Conservation (phyloP, 345 rosid genomes). For the Corymbia maculata region DNA sequence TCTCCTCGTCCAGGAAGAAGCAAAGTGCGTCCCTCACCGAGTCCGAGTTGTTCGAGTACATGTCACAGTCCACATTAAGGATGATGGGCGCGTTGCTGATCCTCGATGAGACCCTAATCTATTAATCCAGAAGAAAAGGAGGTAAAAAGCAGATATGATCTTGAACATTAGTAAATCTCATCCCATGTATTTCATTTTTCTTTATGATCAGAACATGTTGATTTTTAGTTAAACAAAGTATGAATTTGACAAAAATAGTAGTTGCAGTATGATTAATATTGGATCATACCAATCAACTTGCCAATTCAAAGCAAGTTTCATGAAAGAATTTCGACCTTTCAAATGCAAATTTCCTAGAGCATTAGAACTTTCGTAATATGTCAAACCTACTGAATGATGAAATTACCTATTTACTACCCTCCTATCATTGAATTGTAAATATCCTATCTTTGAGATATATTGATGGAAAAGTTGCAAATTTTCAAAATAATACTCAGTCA, state of each 20-base stretch:
- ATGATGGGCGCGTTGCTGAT: conserved; percentile 31
- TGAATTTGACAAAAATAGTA: neutral
- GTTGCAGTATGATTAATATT: neutral
- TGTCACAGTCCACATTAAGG: conserved; percentile 39
- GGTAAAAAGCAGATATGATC: neutral
- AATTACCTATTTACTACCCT: neutral
- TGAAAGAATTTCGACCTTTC: neutral
- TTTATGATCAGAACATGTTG: neutral
- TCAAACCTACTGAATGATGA: neutral
- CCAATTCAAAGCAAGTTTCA: neutral
- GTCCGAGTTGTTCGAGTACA: conserved; percentile 35
- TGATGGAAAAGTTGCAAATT: neutral
- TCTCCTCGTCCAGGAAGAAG: conserved; percentile 37
- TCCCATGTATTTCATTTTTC: neutral
- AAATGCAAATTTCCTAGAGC: neutral
- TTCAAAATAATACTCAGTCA: neutral
- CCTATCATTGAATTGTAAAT: neutral
- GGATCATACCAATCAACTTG: neutral
- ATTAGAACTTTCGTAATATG: neutral
- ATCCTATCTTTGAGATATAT: neutral
- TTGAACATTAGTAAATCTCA: neutral
- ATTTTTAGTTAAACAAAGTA: neutral
- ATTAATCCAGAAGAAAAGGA: neutral
- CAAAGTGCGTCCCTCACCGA: conserved; percentile 33
- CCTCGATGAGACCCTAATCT: conserved; percentile 43